Percentiles rank a stretch among this genome's conserved stretches.
Evolutionary conservation across 2,329 filamentous ascomycete genomes (phyloP).

Genomic region (Exophiala dermatitidis): DNA sequence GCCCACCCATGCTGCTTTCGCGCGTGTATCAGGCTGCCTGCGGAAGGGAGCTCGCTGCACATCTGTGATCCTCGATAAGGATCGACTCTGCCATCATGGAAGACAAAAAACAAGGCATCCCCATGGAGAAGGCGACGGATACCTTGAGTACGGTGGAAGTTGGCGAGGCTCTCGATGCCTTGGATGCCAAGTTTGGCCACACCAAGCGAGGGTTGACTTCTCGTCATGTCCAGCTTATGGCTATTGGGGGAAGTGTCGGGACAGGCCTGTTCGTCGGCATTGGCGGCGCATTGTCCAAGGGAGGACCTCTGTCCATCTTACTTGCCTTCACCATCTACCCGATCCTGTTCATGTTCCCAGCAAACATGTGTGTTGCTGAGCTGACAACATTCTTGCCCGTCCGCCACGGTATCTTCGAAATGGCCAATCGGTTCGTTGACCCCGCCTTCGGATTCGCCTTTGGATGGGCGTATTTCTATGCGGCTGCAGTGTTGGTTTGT

Average conservation of each 20-base stretch:
- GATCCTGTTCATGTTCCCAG: constrained; percentile 30
- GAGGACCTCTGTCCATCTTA: constrained; percentile 32
- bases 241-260: constrained; percentile 35
- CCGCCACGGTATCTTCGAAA: constrained; percentile 33
- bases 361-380: constrained; percentile 37
- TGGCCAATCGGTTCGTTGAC: constrained; percentile 36
- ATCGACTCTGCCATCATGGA: too few relatives aligned
- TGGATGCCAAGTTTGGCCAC: neutral
- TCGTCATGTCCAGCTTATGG: constrained; percentile 36
- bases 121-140: too few relatives aligned
- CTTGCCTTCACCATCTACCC: constrained; percentile 31
- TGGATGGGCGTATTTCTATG: constrained; percentile 43
- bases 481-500: constrained; percentile 39
- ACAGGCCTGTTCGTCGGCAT: constrained; percentile 33
- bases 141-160: too few relatives aligned
- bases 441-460: constrained; percentile 39
- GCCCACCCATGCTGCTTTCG: too few relatives aligned
- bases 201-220: constrained; percentile 31
- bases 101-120: too few relatives aligned
- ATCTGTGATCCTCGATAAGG: too few relatives aligned
- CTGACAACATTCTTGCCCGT: constrained; percentile 37
- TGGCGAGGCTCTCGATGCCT: too few relatives aligned
- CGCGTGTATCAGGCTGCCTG: too few relatives aligned
- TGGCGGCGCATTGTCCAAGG: constrained; percentile 30
- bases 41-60: too few relatives aligned